Percentiles rank a stretch among this genome's conserved stretches.
Conservation (phyloP, 2,329 filamentous ascomycete genomes). For the Penicillium sp. region DNA sequence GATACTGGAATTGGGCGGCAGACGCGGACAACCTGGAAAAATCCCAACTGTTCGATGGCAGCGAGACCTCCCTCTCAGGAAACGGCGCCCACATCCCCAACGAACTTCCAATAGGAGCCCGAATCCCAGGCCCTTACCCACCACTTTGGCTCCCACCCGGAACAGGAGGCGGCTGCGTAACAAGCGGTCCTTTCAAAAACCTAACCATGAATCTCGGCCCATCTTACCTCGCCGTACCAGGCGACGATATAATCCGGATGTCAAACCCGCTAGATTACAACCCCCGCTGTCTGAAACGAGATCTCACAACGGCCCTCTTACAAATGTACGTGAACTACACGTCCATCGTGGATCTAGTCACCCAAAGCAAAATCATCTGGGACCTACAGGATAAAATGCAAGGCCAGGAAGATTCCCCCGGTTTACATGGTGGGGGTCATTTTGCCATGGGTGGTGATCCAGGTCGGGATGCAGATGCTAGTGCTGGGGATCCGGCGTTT, state of each 20-base stretch:
- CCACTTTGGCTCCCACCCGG: constrained; percentile 41
- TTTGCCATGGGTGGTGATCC: constrained; percentile 50
- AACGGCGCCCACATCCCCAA: constrained; percentile 42
- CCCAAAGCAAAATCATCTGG: constrained; percentile 22
- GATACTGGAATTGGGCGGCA: constrained; percentile 52
- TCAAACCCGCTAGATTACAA: constrained; percentile 26
- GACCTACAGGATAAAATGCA: constrained; percentile 43
- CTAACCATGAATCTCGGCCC: constrained; percentile 29
- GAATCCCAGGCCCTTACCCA: constrained; percentile 24
- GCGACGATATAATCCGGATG: constrained; percentile 6
- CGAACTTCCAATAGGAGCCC: constrained; percentile 24
- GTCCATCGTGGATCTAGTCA: constrained; percentile 22
- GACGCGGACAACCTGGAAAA: constrained; percentile 38
- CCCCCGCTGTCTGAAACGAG: constrained; percentile 30
- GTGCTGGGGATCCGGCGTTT: constrained; percentile 50
- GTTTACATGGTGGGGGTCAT: constrained; percentile 51
- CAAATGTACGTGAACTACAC: constrained; percentile 20
- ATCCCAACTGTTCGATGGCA: constrained; percentile 54
- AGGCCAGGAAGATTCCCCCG: constrained; percentile 35
- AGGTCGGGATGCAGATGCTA: constrained; percentile 48
- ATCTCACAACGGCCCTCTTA: constrained; percentile 24
- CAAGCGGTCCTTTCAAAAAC: constrained; percentile 38
- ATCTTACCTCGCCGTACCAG: constrained; percentile 12
- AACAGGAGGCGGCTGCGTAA: constrained; percentile 32
- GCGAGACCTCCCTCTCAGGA: constrained; percentile 47